Evolutionary conservation across 768 basidiomycete species (phyloP).

Genomic region (Xerocomellus dryophilus): DNA sequence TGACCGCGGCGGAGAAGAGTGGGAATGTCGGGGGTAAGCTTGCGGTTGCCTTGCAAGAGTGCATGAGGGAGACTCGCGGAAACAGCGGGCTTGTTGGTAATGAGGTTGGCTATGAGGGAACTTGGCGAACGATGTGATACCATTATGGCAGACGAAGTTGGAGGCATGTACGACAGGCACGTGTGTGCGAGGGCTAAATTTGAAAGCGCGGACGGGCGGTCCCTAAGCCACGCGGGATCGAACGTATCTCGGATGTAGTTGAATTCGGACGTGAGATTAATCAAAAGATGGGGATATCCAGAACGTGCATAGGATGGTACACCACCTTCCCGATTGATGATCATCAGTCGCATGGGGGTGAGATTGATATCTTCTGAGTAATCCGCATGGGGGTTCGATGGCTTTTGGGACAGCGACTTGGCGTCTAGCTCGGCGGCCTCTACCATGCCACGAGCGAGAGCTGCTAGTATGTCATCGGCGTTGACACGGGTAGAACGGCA

Average conservation of each 20-base stretch:
- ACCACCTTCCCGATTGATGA: constrained; percentile 95
- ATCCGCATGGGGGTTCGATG: constrained; percentile 34
- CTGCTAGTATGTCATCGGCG: constrained; percentile 84
- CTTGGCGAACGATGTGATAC: constrained; percentile 96
- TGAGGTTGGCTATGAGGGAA: constrained; percentile 92
- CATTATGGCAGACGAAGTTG: constrained; percentile 90
- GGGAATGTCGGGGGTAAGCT: constrained; percentile 86
- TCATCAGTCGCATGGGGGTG: constrained; percentile 92
- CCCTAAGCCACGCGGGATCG: constrained; percentile 64
- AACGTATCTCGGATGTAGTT: constrained; percentile 85
- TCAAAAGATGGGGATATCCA: constrained; percentile 91
- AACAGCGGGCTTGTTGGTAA: constrained; percentile 96
- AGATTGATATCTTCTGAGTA: constrained; percentile 66
- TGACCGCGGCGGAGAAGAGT: constrained; percentile 88
- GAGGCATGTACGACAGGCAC: constrained; percentile 90
- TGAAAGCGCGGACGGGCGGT: constrained; percentile 81
- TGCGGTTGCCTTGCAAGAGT: constrained; percentile 80
- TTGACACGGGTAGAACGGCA: constrained; percentile 83
- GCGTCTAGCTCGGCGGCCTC: constrained; percentile 51
- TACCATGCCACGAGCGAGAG: constrained; percentile 82
- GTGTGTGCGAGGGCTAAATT: constrained; percentile 83
- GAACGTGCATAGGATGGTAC: constrained; percentile 95
- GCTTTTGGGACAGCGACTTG: constrained; percentile 31
- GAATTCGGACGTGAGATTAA: constrained; percentile 90
- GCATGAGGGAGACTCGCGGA: constrained; percentile 95